These are phyloP conservation scores for Cryphonectria naterciae DNA, from an alignment of 2,329 filamentous ascomycete genomes.

Conservation along the genomic window DNA sequence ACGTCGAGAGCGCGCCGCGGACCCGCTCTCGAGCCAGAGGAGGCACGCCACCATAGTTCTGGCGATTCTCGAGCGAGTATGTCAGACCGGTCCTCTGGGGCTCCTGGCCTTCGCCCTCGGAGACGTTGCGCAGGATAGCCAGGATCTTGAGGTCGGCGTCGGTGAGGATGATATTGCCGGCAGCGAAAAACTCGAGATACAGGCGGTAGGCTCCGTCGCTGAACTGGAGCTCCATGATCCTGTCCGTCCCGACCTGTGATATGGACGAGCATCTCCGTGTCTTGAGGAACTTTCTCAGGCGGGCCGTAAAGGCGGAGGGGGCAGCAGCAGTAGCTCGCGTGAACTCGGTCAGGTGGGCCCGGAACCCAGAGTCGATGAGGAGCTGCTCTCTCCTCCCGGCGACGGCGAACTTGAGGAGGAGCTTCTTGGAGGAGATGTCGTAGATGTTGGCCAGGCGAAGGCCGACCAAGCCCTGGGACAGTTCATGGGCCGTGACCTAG, in stretches of 20 bases:
- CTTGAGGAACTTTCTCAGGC: slow-evolving; percentile 85
- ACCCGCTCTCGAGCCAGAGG: slow-evolving; percentile 75
- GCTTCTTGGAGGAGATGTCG: slow-evolving; percentile 92
- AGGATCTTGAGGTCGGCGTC: slow-evolving; percentile 83
- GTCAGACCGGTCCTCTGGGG: slow-evolving; percentile 75
- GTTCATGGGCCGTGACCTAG: slow-evolving; percentile 92
- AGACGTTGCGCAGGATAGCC: slow-evolving; percentile 77
- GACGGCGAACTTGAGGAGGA: slow-evolving; percentile 93
- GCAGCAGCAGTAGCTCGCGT: slow-evolving; percentile 81
- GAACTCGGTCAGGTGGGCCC: slow-evolving; percentile 92
- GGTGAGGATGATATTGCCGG: slow-evolving; percentile 92
- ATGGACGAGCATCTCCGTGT: slow-evolving; percentile 82
- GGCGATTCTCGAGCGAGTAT: slow-evolving; percentile 80
- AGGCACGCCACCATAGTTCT: slow-evolving; percentile 80
- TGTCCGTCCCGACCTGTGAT: slow-evolving; percentile 86
- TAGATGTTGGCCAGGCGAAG: slow-evolving; percentile 93
- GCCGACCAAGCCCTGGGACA: slow-evolving; percentile 73
- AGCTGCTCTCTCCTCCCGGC: slow-evolving; percentile 88
- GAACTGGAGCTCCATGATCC: slow-evolving; percentile 90
- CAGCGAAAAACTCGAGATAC: slow-evolving; percentile 95
- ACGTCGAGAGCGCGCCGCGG: slow-evolving; percentile 68
- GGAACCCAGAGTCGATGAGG: slow-evolving; percentile 92
- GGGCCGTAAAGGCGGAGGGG: slow-evolving; percentile 83
- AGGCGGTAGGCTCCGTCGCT: slow-evolving; percentile 87
- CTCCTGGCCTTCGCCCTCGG: slow-evolving; percentile 82